These are phyloP conservation scores for Dothideomycetidae sp. DNA, from an alignment of 2,329 filamentous ascomycete genomes.

Conservation along the genomic window DNA sequence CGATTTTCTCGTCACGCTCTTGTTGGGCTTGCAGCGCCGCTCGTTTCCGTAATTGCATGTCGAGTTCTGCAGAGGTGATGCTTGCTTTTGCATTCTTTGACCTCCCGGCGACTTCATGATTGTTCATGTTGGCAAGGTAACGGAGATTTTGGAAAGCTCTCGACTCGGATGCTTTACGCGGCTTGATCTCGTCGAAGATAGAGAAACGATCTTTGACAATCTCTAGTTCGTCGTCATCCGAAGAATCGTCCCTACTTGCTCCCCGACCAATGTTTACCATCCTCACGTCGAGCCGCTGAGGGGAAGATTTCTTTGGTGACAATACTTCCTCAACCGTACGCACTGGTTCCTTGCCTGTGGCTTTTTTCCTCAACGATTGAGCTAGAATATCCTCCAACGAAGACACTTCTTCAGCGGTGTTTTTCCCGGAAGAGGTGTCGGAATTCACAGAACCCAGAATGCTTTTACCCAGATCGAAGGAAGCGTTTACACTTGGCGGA, in stretches of 20 bases:
- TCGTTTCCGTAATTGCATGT: conserved; percentile 51
- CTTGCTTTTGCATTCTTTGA: conserved; percentile 43
- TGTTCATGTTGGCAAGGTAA: conserved; percentile 22
- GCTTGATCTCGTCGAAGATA: conserved; percentile 26
- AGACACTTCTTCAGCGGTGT: conserved; percentile 26
- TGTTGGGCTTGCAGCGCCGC: conserved; percentile 66
- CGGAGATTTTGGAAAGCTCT: conserved; percentile 21
- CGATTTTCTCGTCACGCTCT: conserved; percentile 64
- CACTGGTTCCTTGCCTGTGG: conserved; percentile 12
- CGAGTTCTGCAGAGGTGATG: conserved; percentile 58
- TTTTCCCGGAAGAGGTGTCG: conserved; percentile 11
- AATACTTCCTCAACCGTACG: not conserved
- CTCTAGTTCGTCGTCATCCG: conserved; percentile 47
- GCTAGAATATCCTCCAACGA: conserved; percentile 25
- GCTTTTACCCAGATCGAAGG: conserved; percentile 7
- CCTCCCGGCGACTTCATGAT: conserved; percentile 33
- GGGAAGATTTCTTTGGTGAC: not conserved
- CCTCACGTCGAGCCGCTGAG: conserved; percentile 6
- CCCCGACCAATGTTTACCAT: not conserved
- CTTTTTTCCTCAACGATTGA: conserved; percentile 14
- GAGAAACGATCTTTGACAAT: conserved; percentile 35
- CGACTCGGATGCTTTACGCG: conserved; percentile 16
- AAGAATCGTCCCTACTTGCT: conserved; percentile 3
- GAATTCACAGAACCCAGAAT: not conserved
- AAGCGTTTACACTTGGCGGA: conserved; percentile 20